A percentile compares a stretch with the other conserved stretches of the same genome.
Conservation (phyloP, 441 rosid species). For the Jatropha multifida region DNA sequence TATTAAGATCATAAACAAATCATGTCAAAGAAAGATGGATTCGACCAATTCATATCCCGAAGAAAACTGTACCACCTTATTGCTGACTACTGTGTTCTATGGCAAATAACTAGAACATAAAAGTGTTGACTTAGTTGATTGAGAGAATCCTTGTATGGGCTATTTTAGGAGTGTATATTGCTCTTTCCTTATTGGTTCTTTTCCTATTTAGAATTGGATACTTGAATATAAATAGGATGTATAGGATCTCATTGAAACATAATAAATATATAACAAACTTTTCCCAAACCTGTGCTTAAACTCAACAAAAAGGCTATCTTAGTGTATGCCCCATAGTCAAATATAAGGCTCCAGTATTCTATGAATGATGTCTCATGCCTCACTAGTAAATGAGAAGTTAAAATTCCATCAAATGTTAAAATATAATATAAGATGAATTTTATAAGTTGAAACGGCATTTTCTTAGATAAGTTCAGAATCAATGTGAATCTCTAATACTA, state of each 20-base stretch:
- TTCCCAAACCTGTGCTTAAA: too few species aligned
- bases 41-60: neutral
- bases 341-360: neutral
- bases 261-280: neutral
- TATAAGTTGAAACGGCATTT: neutral
- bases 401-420: neutral
- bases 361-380: neutral
- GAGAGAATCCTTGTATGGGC: too few species aligned
- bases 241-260: neutral
- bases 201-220: too few species aligned
- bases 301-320: neutral
- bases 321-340: neutral
- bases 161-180: too few species aligned
- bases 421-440: neutral
- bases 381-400: neutral
- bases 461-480: neutral
- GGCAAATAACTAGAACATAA: too few species aligned
- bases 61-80: neutral
- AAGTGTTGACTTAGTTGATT: too few species aligned
- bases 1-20: neutral
- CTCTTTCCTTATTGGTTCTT: too few species aligned
- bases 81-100: neutral
- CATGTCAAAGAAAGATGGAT: conserved; percentile 6
- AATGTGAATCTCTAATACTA: neutral
- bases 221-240: too few species aligned